Conservation (phyloP, 75 land plant genomes). For the Sequoia sempervirens region DNA sequence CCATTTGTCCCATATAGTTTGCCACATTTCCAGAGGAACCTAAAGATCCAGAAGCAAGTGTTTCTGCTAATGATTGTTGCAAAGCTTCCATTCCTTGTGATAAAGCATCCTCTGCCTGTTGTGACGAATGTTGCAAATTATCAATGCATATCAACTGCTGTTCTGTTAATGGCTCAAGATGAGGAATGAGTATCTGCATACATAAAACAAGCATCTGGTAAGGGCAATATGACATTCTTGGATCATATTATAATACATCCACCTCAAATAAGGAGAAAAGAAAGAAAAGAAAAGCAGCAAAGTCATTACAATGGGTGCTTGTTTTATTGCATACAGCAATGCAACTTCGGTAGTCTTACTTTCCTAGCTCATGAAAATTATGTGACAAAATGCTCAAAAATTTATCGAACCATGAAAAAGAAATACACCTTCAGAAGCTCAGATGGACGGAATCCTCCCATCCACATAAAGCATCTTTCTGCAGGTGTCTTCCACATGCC, state of each 20-base stretch:
- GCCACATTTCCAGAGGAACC: slow-evolving; percentile 59
- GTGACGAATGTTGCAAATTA: slow-evolving; percentile 69
- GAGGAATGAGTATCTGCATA: slow-evolving; percentile 45
- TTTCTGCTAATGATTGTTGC: slow-evolving; percentile 65
- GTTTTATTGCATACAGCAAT: not conserved
- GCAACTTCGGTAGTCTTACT: too few species aligned
- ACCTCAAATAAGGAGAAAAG: not conserved
- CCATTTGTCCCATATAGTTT: slow-evolving; percentile 92
- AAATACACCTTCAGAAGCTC: slow-evolving; percentile 85
- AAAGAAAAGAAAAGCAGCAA: not conserved
- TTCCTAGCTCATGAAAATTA: not conserved
- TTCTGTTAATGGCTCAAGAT: slow-evolving; percentile 61
- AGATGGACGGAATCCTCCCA: slow-evolving; percentile 85
- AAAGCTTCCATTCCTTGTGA: slow-evolving; percentile 77
- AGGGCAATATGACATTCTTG: not conserved
- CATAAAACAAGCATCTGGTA: not conserved
- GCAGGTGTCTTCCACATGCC: slow-evolving; percentile 97
- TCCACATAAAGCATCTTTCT: slow-evolving; percentile 87
- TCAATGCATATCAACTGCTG: slow-evolving; percentile 47
- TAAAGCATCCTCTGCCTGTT: slow-evolving; percentile 70
- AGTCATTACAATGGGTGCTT: not conserved
- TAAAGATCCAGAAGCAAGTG: slow-evolving; percentile 31
- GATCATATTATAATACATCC: not conserved
- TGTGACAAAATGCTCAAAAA: not conserved
- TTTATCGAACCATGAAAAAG: too few species aligned